Base-by-base conservation (phyloP, 2,329 filamentous ascomycete species). In the Beauveria sp. region DNA sequence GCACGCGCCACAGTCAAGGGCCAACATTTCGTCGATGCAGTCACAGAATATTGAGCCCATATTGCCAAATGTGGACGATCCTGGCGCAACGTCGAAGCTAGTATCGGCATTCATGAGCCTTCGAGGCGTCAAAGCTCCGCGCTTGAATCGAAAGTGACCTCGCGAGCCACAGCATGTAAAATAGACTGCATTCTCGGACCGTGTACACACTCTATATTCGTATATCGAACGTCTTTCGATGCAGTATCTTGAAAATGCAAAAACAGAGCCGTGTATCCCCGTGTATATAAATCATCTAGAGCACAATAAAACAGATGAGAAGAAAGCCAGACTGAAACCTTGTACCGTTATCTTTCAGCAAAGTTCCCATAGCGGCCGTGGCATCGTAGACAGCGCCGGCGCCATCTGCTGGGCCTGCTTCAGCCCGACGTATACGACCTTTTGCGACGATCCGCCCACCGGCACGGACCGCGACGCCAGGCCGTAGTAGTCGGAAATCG, bases 401-500 rank as follows among this genome's bases (percentile, higher is more conserved):
- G 63, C 66, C 58, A 64, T 66, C 26, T 68, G 67, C 62, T 70
- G 72, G 40, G 73, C 65, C 65, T 83, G 81, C 70, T 83, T 85
- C 64, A 93, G 77, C 3, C 89, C 90, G 24, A 97, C 87, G 68
- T 96, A 96, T 8, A 95, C 91, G 64, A 95, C 88, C 57, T 90
- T 90, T 58, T 87, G 83, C 16, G 86, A 83, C 3, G 91, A 88
- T 65, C 86, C 80, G 38, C 86, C 86, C 1, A 88, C 81, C 0
- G 88, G 89, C 63, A 93, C 84, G 5, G 90, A 93, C 78, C 87
- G 91, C 22, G 93, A 96, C 63, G 86, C 84, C 61, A 97, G 50
- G 50, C 92, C 93, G 71, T 98, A 98, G 73, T 98, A 98, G 46
- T 88, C 85, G 10, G 91, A 93, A 65, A 98, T 93, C 62, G 90